Evolutionary conservation across 805 yeast genomes (phyloP), one percentile per base, ranked within the genome.

Genomic region (Yarrowia alimentaria): DNA sequence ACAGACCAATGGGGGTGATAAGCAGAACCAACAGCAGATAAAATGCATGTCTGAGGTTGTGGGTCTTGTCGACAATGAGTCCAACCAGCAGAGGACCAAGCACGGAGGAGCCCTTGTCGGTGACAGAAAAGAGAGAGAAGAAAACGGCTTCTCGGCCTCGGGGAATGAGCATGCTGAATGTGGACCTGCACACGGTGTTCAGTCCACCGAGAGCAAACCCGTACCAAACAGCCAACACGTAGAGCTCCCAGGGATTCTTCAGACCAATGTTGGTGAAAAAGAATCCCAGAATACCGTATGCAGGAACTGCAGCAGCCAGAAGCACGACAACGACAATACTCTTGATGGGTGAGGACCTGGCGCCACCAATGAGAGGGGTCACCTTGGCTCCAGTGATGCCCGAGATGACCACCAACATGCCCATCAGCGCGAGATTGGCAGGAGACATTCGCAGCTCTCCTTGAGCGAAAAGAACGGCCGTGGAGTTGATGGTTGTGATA

Each of bases 31-130:
- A 71, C 52, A 85, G 61, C 52, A 85, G 72, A 71, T 78, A 83
- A 61, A 85, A 85, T 11, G 88, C 77, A 60, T 82, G 80, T 38
- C 93, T 70, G 49, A 85, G 81, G 54, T 84, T 80, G 61, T 85
- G 91, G 0, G 88, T 82, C 53, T 67, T 68, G 65, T 85, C 89
- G 4, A 85, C 81, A 43, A 85, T 75, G 54, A 84, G 53, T 0
- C 89, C 93, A n/a, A 85, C 78, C 16, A 84, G 58, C 4, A 80
- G 65, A 0, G 94, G 93, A 0, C 94, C 93, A 21, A 85, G 56
- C 4, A 85, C 77, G 0, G 87, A 80, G 4, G 87, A 80, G 3
- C 93, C 91, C 60, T 85, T 85, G 64, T 85, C 93, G 1, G 94
- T 85, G 30, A 85, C 79, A 31, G 85, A 77, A 64, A 80, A 85